Evolutionary conservation across 139 green algal genomes (phyloP), one percentile per base, ranked within the genome.

Genomic region (Closterium sp.): DNA sequence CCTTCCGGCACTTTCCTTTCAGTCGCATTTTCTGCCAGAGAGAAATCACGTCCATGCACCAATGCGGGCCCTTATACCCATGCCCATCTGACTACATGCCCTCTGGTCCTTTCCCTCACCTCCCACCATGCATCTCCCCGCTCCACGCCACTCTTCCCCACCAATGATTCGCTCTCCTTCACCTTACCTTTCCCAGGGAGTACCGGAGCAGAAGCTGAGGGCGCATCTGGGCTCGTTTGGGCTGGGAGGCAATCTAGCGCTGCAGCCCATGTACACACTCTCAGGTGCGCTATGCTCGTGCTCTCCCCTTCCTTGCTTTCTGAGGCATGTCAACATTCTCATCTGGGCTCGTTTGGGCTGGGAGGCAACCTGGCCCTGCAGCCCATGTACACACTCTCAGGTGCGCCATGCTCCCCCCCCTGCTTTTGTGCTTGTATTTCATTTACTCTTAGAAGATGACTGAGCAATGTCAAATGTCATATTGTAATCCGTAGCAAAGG

Each of bases 341-440:
- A 99, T 94, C 95, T 99, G 30, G 97, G 96, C 27, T 95, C 91
- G 42, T 99, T 99, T 95, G 98, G 98, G 24, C 92, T 99, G 13
- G 94, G 89, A 21, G 96, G 95, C 21, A 95, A 97, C 27, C 96
- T 99, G 42, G 97, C 97, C 2, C 92, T 97, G 88, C 97, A 99
- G 95, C 90, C 98, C 11, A 79, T 79, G 62, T 79, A 79, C 62
- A 24, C 62, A 4, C 62, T 79, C 17, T 79, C 62, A 79, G 62
- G 62, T 79, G 9, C 10, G 62, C 42, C 7, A 62, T 13, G 19
- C 38, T 50, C n/a, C n/a, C n/a, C n/a, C n/a, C n/a, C n/a, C n/a
- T n/a, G n/a, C n/a, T n/a, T n/a, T n/a, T n/a, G n/a, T n/a, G n/a
- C n/a, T n/a, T n/a, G n/a, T n/a, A n/a, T n/a, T n/a, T n/a, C n/a